phyloP scores from a whole-genome alignment of 257 asterid species.

The Nicotiana benthamiana region DNA sequence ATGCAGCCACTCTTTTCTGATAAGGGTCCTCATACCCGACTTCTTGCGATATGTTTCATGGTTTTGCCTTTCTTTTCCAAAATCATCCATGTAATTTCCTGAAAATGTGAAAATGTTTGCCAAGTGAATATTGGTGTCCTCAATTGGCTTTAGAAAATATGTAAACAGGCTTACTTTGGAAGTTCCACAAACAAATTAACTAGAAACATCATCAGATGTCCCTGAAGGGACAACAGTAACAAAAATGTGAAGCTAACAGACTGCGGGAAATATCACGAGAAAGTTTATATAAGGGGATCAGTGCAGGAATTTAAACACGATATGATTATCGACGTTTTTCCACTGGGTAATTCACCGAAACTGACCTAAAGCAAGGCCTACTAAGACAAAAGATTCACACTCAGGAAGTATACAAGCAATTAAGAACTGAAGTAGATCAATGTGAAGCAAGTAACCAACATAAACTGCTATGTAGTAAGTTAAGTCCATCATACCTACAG shows the following conservation, averaged over 20 bases:
- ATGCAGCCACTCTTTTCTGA: constrained; percentile 8
- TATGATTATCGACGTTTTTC: not conserved
- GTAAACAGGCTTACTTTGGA: not conserved
- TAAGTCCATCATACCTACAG: not conserved
- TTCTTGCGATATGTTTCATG: not conserved
- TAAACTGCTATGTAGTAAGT: not conserved
- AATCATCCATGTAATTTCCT: constrained; percentile 6
- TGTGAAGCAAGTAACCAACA: not conserved
- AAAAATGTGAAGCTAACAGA: not conserved
- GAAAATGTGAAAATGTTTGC: not conserved
- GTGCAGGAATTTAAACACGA: not conserved
- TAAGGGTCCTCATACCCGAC: not conserved
- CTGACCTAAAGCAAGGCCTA: not conserved
- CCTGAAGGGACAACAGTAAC: not conserved
- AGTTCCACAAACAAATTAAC: not conserved
- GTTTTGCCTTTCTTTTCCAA: not conserved
- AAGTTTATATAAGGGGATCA: not conserved
- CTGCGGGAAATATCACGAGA: not conserved
- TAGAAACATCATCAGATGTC: not conserved
- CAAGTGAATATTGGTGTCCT: not conserved
- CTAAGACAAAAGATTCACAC: not conserved
- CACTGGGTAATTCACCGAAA: not conserved
- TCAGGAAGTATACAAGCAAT: not conserved
- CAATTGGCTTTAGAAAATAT: not conserved
- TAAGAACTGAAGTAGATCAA: not conserved